Conservation (phyloP, 345 rosid genomes). For the Excoecaria cochinchinensis region DNA sequence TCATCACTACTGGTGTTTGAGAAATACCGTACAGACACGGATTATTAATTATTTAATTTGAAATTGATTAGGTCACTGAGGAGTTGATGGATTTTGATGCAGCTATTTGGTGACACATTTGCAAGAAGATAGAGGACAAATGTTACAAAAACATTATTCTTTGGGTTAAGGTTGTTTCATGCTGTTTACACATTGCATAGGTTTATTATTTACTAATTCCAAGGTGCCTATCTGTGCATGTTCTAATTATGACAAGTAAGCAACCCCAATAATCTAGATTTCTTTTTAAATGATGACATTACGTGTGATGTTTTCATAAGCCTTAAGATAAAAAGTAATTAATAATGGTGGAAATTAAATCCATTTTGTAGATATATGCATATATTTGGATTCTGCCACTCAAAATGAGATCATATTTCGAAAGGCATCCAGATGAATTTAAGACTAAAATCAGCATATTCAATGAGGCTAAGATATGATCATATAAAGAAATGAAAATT, state of each 20-base stretch:
- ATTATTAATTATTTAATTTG: neutral
- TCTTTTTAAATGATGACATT: no score
- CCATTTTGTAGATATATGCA: no score
- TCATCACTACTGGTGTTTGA: neutral
- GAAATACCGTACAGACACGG: slow-evolving; percentile 41
- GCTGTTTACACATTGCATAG: neutral
- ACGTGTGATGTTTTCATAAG: no score
- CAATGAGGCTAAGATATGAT: no score
- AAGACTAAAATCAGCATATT: no score
- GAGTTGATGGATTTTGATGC: neutral
- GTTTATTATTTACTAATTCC: neutral
- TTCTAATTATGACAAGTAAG: neutral
- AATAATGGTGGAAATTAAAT: no score
- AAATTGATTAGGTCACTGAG: slow-evolving; percentile 7
- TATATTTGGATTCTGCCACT: no score
- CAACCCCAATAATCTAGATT: neutral
- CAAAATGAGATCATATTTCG: no score
- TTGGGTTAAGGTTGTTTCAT: neutral
- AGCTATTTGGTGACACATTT: neutral
- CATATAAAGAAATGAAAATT: no score
- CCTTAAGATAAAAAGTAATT: no score
- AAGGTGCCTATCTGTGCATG: neutral
- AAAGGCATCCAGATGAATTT: no score
- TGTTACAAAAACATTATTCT: neutral
- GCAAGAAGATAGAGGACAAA: neutral